Evolutionary conservation across 805 yeast genomes (phyloP).

Genomic region (Monosporozyma servazzii): DNA sequence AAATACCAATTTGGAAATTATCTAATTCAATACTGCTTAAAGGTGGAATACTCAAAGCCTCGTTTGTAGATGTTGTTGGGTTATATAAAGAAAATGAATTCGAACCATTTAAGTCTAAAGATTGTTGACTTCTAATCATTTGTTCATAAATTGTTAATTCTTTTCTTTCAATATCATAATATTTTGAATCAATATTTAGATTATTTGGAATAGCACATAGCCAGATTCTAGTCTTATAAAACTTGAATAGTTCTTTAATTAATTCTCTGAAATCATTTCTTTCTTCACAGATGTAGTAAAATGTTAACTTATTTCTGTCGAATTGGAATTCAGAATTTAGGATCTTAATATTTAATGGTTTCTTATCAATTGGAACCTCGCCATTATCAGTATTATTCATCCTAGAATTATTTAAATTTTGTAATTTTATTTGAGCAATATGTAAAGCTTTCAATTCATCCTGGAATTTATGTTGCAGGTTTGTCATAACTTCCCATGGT

Average conservation of each 20-base stretch:
- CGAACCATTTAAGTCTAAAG: slow-evolving; percentile 8
- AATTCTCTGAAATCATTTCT: slow-evolving; percentile 66
- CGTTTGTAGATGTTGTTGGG: not conserved
- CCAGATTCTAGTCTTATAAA: slow-evolving; percentile 77
- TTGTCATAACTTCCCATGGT: slow-evolving; percentile 51
- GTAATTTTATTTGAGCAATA: slow-evolving; percentile 49
- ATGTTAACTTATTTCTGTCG: slow-evolving; percentile 67
- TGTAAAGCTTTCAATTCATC: slow-evolving; percentile 67
- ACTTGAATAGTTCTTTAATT: slow-evolving; percentile 63
- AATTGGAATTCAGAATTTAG: slow-evolving; percentile 75
- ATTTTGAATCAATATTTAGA: slow-evolving; percentile 24
- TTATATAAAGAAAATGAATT: slow-evolving; percentile 3
- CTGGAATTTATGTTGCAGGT: slow-evolving; percentile 51
- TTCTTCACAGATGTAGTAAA: slow-evolving; percentile 56
- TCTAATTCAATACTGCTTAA: slow-evolving; percentile 24
- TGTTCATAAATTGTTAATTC: slow-evolving; percentile 24
- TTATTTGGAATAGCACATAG: slow-evolving; percentile 56
- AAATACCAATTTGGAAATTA: slow-evolving; percentile 29
- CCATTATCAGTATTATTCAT: not conserved
- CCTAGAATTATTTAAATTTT: slow-evolving; percentile 21
- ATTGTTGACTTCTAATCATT: slow-evolving; percentile 15
- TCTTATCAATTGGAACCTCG: slow-evolving; percentile 1
- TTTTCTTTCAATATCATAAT: slow-evolving; percentile 19
- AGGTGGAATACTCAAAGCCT: slow-evolving; percentile 14
- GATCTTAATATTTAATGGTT: slow-evolving; percentile 44